Base-by-base conservation (phyloP, 345 rosid genomes). In the Ceriops tagal region DNA sequence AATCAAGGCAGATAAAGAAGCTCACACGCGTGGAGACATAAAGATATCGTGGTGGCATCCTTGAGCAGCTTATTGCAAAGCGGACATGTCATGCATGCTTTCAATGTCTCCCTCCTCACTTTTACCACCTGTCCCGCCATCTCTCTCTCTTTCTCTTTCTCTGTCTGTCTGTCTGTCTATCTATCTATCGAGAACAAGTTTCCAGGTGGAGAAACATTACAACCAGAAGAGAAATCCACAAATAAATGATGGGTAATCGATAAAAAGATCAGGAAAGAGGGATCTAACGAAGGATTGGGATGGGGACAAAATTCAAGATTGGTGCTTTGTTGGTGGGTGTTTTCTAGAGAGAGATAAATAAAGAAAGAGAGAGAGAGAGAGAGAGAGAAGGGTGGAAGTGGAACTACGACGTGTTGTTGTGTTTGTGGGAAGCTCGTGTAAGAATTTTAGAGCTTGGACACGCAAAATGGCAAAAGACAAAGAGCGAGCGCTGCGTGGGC, bases 1-100 rank as follows among this genome's bases (percentile, higher is more conserved):
- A 6, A 31, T 20, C 58, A 19, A n/a, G 22, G 49, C 18, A 13
- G 49, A 18, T 18, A 35, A 32, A 6, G 13, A 61, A 60, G 65
- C 87, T 83, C 64, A 89, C 96, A 89, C 67, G 96, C 85, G 75
- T 89, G 96, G 70, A 89, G 96, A 70, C 96, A 89, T 75, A 84
- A 74, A 49, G 92, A 85, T 52, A 89, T 87, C 20, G 96, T 87
- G 10, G 96, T 89, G 64, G 96, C 88, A 70, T 89, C 92, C 53
- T 73, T 78, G 39, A 89, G 65, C 51, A 89, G 85, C 71, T 78
- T 85, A 37, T 79, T 69, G 70, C 95, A 89, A 62, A 89, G 86
- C 68, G 87, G 91, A 67, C 96, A 89, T 70, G 87, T 82, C 90
- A 89, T 87, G 96, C 92, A 89, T 81, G 86, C 81, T 75, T 72